Evolutionary conservation across 106 monocot genomes (phyloP).

Genomic region (Apostasia shenzhenica): DNA sequence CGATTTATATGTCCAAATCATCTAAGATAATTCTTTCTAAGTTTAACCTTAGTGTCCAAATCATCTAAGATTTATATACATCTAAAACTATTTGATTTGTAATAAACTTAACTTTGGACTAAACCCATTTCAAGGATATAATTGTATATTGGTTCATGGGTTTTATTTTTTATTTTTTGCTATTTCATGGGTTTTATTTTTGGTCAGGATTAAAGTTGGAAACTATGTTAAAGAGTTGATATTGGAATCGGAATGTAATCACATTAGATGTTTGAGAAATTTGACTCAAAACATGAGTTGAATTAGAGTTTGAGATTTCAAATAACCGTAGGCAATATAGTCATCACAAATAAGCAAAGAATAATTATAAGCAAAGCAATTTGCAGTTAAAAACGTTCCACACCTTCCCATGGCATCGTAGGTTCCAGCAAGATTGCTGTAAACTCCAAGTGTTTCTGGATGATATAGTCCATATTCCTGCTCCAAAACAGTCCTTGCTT

Average conservation of each 20-base stretch:
- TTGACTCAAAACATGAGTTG: background rate
- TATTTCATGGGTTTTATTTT: too few relatives aligned
- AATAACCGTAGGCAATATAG: background rate
- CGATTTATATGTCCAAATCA: too few relatives aligned
- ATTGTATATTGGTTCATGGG: too few relatives aligned
- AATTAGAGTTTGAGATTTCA: background rate
- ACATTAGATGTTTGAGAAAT: background rate
- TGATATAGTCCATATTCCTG: slow-evolving; percentile 81
- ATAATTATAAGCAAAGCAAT: background rate
- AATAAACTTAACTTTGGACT: too few relatives aligned
- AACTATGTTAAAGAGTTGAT: background rate
- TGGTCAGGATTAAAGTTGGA: too few relatives aligned
- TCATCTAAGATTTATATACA: too few relatives aligned
- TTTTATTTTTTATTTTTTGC: too few relatives aligned
- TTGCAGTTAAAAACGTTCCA: background rate
- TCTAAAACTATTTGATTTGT: too few relatives aligned
- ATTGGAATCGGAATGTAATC: background rate
- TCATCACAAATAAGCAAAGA: background rate
- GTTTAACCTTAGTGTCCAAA: too few relatives aligned
- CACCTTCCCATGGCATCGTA: slow-evolving; percentile 99
- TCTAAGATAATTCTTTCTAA: too few relatives aligned
- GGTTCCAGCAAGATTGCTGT: slow-evolving; percentile 88
- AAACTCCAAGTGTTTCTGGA: slow-evolving; percentile 86
- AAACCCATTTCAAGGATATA: too few relatives aligned
- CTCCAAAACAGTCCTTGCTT: slow-evolving; percentile 64